Evolutionary conservation across 805 yeast genomes (phyloP).

Genomic region (Wickerhamiella parazyma): DNA sequence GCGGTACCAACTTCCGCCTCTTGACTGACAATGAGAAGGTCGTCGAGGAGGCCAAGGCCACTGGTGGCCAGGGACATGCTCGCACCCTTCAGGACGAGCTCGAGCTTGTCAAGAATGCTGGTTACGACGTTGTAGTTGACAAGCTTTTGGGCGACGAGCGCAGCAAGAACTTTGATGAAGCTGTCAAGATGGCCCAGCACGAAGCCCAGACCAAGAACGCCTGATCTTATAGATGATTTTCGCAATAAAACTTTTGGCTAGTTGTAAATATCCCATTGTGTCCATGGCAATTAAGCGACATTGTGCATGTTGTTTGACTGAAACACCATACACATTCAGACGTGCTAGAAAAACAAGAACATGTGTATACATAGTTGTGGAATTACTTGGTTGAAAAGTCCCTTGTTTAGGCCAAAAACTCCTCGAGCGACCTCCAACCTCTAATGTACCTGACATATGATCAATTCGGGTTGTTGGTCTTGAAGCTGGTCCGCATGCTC

Average conservation of each 20-base stretch:
- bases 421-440: no score
- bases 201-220: neutral
- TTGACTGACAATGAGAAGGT: constrained; percentile 3
- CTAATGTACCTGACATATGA: constrained; percentile 27
- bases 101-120: constrained; percentile 5
- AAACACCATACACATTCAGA: neutral
- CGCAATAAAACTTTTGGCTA: no score
- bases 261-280: no score
- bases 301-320: neutral
- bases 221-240: neutral
- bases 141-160: constrained; percentile 6
- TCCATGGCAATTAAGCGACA: no score
- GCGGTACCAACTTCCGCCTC: constrained; percentile 6
- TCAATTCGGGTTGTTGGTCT: constrained; percentile 48
- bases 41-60: neutral
- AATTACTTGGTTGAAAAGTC: no score
- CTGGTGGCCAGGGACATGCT: constrained; percentile 2
- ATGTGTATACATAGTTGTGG: no score
- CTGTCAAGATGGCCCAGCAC: constrained; percentile 5
- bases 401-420: no score
- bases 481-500: constrained; percentile 55
- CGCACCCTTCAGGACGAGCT: constrained; percentile 6
- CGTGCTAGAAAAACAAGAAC: no score
- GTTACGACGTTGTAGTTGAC: constrained; percentile 4
- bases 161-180: constrained; percentile 5